Base-by-base conservation (phyloP, 176 grass and related monocot species). In the Hsuehochloa calcarea region DNA sequence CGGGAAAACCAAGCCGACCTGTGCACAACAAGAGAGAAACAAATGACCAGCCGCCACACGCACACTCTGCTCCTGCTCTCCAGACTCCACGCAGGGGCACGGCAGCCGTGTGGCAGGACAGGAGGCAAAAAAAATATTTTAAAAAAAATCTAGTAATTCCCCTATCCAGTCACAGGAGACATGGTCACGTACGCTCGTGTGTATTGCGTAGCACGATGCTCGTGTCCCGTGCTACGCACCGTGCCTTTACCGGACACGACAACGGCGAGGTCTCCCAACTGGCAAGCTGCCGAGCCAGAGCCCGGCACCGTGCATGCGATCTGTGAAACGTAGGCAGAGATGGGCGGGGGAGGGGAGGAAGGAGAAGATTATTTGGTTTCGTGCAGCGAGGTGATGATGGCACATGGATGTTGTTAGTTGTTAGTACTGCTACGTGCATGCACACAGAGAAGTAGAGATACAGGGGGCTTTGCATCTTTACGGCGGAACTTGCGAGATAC, bases 41-140 rank as follows among this genome's bases (percentile, higher is more conserved):
- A 72, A 86, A 82, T 82, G 78, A 45, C 37, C 64, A 39, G 80
- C 73, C 80, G 79, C 83, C 84, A 79, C 84, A 86, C 82, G 69
- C 69, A 61, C 77, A 12, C 63, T 13, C 27, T 29, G 29, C 22
- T 29, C 35, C 69, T 71, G 82, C 70, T 8, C 68, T 11, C 45
- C 51, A 2, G 31, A 29, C 50, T 52, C 85, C 77, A 8, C 66
- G 60, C 58, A 10, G 68, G 69, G 59, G 59, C 59, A 51, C 49
- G 49, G 49, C 51, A 54, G 0, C 17, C 51, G 51, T 20, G 16
- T 20, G 0, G 1, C 58, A 8, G 6, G 75, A 26, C 75, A 35
- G 77, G 77, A 49, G 60, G 77, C 41, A 79, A 17, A 35, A 10
- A 0, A n/a, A n/a, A n/a, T n/a, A n/a, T n/a, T n/a, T n/a, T n/a